Evolutionary conservation across 345 rosid species (phyloP).

Genomic region (Hibiscus mutabilis): DNA sequence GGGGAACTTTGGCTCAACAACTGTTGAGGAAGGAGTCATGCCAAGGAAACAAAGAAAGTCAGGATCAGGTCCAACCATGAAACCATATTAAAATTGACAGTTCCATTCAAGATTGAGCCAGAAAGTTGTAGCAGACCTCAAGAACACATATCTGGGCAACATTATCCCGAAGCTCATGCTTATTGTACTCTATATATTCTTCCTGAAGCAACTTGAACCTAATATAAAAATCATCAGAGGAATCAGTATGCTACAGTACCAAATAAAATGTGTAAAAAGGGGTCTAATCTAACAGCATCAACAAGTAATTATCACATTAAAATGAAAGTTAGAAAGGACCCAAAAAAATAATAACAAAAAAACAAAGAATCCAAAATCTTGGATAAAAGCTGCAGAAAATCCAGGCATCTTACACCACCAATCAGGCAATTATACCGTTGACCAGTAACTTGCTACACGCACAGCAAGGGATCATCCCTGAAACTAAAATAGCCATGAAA

Average conservation of each 20-base stretch:
- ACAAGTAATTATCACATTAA: neutral
- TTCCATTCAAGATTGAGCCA: neutral
- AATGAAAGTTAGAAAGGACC: neutral
- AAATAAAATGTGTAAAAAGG: slow-evolving; percentile 5
- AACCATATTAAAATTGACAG: neutral
- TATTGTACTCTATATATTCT: slow-evolving; percentile 73
- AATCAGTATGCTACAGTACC: slow-evolving; percentile 16
- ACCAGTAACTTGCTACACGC: neutral
- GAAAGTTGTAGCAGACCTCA: slow-evolving; percentile 46
- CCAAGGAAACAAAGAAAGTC: neutral
- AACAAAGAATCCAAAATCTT: neutral
- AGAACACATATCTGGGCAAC: slow-evolving; percentile 97
- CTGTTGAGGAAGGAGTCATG: slow-evolving; percentile 27
- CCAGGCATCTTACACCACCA: neutral
- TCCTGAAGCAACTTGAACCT: slow-evolving; percentile 89
- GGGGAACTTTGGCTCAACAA: slow-evolving; percentile 30
- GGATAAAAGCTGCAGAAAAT: neutral
- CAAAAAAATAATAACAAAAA: neutral
- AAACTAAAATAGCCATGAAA: neutral
- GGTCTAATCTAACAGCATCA: slow-evolving; percentile 1
- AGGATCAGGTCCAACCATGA: neutral
- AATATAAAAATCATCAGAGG: slow-evolving; percentile 18
- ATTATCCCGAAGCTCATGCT: slow-evolving; percentile 87
- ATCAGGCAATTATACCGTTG: neutral
- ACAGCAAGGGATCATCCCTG: neutral